A percentile compares a stretch with the other conserved stretches of the same genome.
phyloP scores from a whole-genome alignment of 2,329 filamentous ascomycete genomes.

The Orbilia quercus region DNA sequence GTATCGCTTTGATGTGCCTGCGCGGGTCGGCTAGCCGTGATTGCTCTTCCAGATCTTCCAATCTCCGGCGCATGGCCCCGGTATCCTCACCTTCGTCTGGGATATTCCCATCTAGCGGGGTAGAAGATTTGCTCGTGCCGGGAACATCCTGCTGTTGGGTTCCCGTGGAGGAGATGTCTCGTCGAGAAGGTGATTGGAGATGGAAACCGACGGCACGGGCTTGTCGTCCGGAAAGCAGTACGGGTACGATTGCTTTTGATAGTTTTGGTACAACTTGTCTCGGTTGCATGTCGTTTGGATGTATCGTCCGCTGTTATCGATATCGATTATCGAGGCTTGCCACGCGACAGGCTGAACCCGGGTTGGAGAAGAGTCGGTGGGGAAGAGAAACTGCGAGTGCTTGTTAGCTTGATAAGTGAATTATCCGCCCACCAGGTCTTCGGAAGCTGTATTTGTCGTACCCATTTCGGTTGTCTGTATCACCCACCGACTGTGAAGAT shows the following conservation, averaged over 20 bases:
- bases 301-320: neutral
- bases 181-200: neutral
- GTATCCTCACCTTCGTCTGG: constrained; percentile 11
- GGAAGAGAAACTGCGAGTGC: neutral
- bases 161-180: constrained; percentile 4
- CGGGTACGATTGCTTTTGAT: constrained; percentile 7
- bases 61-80: constrained; percentile 46
- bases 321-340: constrained; percentile 7
- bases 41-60: constrained; percentile 48
- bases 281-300: constrained; percentile 26
- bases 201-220: no score
- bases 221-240: neutral
- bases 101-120: neutral
- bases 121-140: neutral
- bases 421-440: neutral
- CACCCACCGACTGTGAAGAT: neutral
- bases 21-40: constrained; percentile 45
- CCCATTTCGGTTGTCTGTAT: neutral
- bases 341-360: neutral
- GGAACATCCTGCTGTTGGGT: constrained; percentile 3
- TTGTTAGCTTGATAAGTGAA: neutral
- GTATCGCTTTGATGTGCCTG: constrained; percentile 41
- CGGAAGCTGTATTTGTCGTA: neutral
- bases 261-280: neutral
- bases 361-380: neutral